These are phyloP conservation scores for Lactarius evosmus DNA, from an alignment of 768 basidiomycete species.

Conservation along the genomic window DNA sequence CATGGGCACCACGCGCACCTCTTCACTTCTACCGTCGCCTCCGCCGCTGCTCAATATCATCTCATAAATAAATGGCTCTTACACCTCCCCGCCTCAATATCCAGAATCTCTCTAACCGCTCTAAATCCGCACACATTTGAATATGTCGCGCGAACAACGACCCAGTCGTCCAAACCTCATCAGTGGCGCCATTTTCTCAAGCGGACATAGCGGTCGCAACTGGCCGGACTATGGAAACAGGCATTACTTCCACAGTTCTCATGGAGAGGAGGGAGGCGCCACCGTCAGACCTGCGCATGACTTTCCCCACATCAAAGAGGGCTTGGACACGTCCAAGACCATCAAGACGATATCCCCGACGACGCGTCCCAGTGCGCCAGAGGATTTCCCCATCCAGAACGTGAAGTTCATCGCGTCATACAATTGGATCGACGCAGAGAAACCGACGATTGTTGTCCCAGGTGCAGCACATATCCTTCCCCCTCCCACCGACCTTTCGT, in stretches of 20 bases:
- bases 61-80: conserved; percentile 8
- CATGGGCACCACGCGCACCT: conserved; percentile 3
- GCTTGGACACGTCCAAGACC: conserved; percentile 8
- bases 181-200: not conserved
- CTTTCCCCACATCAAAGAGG: conserved; percentile 11
- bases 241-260: conserved; percentile 4
- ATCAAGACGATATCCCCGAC: conserved; percentile 17
- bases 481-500: too few species aligned
- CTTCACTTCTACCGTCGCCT: not conserved
- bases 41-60: conserved; percentile 1
- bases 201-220: not conserved
- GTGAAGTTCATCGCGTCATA: conserved; percentile 34
- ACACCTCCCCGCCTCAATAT: not conserved
- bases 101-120: not conserved
- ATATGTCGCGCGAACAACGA: conserved; percentile 1
- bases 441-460: conserved; percentile 35
- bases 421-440: conserved; percentile 30
- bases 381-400: conserved; percentile 24
- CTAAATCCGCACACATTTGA: not conserved
- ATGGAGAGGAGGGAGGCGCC: not conserved
- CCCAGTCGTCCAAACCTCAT: not conserved
- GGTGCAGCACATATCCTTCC: conserved; percentile 29
- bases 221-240: conserved; percentile 8
- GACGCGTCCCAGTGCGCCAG: not conserved
- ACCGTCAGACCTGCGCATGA: too few species aligned